Conservation (phyloP, 257 asterid species). For the Mentha longifolia region DNA sequence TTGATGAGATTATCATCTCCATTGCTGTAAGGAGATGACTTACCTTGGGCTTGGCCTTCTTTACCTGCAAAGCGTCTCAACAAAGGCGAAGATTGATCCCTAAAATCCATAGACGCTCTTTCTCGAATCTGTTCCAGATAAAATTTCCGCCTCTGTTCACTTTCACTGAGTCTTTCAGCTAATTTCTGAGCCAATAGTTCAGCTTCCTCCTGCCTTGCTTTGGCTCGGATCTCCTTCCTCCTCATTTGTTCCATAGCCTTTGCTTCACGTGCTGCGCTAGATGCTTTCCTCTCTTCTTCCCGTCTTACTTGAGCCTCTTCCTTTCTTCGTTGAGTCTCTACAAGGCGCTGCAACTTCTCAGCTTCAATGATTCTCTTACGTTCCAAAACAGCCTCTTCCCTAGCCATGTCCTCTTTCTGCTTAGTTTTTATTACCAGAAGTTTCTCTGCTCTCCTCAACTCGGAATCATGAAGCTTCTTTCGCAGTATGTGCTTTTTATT, state of each 20-base stretch:
- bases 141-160: slow-evolving; percentile 90
- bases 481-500: slow-evolving; percentile 91
- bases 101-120: slow-evolving; percentile 96
- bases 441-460: slow-evolving; percentile 94
- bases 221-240: slow-evolving; percentile 90
- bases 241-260: slow-evolving; percentile 92
- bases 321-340: slow-evolving; percentile 89
- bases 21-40: slow-evolving; percentile 51
- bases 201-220: slow-evolving; percentile 97
- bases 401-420: slow-evolving; percentile 94
- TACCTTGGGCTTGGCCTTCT: slow-evolving; percentile 74
- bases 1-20: slow-evolving; percentile 65
- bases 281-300: slow-evolving; percentile 98
- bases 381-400: slow-evolving; percentile 99
- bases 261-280: slow-evolving; percentile 98
- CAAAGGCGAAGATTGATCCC: slow-evolving; percentile 98
- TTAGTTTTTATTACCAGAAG: slow-evolving; percentile 82
- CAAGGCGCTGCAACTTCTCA: slow-evolving; percentile 94
- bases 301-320: slow-evolving; percentile 98
- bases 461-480: slow-evolving; percentile 89
- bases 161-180: slow-evolving; percentile 93
- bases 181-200: slow-evolving; percentile 96
- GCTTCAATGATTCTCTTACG: slow-evolving; percentile 93
- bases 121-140: slow-evolving; percentile 98
- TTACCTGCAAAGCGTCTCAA: slow-evolving; percentile 74